A percentile compares a stretch with the other conserved stretches of the same genome.
Evolutionary conservation across 1,139 yeast species (phyloP).

Genomic region (Pichia kudriavzevii): DNA sequence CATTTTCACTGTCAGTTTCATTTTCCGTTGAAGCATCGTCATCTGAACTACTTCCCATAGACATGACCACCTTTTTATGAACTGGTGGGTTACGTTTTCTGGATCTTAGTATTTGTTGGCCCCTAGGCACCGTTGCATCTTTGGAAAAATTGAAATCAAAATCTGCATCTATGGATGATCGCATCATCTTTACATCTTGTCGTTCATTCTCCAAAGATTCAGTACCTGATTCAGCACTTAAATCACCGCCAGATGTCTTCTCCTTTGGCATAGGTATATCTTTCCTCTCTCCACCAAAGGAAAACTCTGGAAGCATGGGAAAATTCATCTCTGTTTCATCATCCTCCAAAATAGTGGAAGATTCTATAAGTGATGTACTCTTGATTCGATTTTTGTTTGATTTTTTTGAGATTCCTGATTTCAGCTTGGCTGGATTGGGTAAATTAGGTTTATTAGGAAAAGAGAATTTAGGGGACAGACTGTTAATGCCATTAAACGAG

Average conservation of each 20-base stretch:
- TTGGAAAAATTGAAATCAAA: constrained; percentile 26
- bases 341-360: constrained; percentile 20
- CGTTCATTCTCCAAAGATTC: neutral
- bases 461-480: constrained; percentile 1
- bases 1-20: constrained; percentile 11
- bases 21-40: constrained; percentile 25
- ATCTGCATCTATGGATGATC: constrained; percentile 20
- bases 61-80: too few species aligned
- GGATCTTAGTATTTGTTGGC: constrained; percentile 4
- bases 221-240: neutral
- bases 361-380: constrained; percentile 7
- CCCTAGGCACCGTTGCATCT: constrained; percentile 14
- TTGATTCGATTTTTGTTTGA: constrained; percentile 1
- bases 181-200: neutral
- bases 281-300: too few species aligned
- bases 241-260: too few species aligned
- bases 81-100: constrained; percentile 12
- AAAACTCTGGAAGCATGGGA: constrained; percentile 19
- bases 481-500: neutral
- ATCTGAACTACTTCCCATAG: constrained; percentile 13
- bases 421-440: too few species aligned
- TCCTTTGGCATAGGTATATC: too few species aligned
- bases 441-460: constrained; percentile 1
- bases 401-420: constrained; percentile 6
- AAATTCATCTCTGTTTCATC: constrained; percentile 19